Evolutionary conservation across 2,329 filamentous ascomycete genomes (phyloP), one percentile per base, ranked within the genome.

Genomic region (Pseudocercospora ulei): DNA sequence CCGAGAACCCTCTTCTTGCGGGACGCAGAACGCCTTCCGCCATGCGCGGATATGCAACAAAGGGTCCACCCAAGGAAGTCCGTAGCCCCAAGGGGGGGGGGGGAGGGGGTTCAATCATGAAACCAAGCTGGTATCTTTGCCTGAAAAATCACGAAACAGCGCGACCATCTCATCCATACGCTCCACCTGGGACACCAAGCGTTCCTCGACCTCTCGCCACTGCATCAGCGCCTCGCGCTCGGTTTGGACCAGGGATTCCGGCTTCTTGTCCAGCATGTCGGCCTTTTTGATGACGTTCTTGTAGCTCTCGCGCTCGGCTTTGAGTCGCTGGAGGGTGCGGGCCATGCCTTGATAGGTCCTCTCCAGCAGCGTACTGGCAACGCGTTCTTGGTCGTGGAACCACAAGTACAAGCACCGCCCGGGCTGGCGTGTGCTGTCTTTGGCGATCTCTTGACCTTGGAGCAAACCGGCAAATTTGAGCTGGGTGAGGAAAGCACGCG

Each of bases 361-460:
- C 47, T 93, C 80, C 7, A 94, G 63, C 1, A 93, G 65, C 44
- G 80, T 73, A 12, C 73, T 70, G 33, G 78, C 68, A 4, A 81
- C 79, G 30, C 82, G 75, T 29, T 85, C 76, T 7, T 73, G 68
- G 57, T 96, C 87, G 61, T 85, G 93, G 67, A 78, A 94, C 79
- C 87, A 95, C 39, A 96, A 75, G 59, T 87, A 96, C 14, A 94
- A 73, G 0, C 86, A 93, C 36, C 85, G 77, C 46, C 79, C 82
- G 0, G 87, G 83, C 52, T 82, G 75, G 20, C 86, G 79, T 46
- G 78, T 80, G 49, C 80, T 80, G 55, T 96, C 88, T 49, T 83
- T 82, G 0, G 90, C 90, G 0, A 98, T 80, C 65, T 98, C 90
- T 60, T 98, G 90, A 4, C 93, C 76, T 50, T 96, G 85, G 7